Conservation (phyloP, 345 rosid genomes). For the Geranium brycei region DNA sequence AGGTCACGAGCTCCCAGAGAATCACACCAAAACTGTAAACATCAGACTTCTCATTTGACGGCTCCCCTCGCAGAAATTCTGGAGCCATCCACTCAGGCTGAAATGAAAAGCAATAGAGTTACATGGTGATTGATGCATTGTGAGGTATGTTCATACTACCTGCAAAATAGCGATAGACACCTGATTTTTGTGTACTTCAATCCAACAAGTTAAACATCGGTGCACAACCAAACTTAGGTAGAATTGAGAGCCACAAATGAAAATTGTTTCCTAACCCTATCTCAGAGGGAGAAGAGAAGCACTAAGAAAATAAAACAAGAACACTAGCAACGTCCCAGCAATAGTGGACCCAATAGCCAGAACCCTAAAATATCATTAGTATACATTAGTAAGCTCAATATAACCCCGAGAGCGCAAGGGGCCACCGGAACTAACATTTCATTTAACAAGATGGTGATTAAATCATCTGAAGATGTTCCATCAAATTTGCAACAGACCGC, state of each 20-base stretch:
- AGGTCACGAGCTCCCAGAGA: conserved; percentile 77
- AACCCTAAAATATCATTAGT: background rate
- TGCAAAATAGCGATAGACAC: conserved; percentile 9
- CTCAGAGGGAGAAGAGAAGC: background rate
- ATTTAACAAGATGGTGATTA: background rate
- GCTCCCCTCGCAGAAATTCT: conserved; percentile 95
- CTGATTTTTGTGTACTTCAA: background rate
- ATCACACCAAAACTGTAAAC: conserved; percentile 88
- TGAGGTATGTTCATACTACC: conserved; percentile 15
- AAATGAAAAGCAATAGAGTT: conserved; percentile 32
- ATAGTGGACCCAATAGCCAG: background rate
- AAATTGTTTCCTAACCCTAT: background rate
- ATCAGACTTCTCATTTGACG: conserved; percentile 92
- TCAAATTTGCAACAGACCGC: background rate
- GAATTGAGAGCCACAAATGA: background rate
- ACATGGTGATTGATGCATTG: conserved; percentile 29
- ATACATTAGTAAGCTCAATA: background rate
- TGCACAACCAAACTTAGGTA: background rate
- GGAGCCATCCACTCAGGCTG: conserved; percentile 99
- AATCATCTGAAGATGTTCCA: background rate
- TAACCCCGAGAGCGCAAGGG: background rate
- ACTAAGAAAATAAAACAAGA: background rate
- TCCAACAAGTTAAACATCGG: no score
- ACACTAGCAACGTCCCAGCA: background rate
- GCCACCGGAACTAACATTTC: background rate